Conservation (phyloP, 2,329 filamentous ascomycete genomes). For the Cladosporium colombiae region DNA sequence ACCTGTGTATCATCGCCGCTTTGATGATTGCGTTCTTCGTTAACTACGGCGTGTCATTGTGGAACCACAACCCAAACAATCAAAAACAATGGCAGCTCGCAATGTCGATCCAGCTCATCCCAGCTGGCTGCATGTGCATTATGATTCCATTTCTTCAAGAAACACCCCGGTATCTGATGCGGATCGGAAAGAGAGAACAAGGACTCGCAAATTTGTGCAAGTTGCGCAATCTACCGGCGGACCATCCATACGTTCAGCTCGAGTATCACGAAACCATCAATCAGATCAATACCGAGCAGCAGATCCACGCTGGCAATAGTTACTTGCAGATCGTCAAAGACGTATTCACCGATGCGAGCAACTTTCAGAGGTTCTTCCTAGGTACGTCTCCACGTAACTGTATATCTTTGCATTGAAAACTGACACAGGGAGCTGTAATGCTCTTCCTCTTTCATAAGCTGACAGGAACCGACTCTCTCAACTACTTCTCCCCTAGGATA, state of each 20-base stretch:
- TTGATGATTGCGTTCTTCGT: conserved; percentile 24
- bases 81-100: conserved; percentile 22
- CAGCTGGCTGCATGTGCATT: conserved; percentile 24
- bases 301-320: conserved; percentile 23
- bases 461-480: conserved; percentile 24
- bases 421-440: conserved; percentile 17
- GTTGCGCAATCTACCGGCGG: conserved; percentile 27
- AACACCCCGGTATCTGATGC: conserved; percentile 24
- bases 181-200: conserved; percentile 22
- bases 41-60: conserved; percentile 25
- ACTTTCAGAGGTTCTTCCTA: conserved; percentile 25
- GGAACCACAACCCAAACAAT: conserved; percentile 14
- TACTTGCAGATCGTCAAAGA: conserved; percentile 22
- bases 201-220: conserved; percentile 23
- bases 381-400: neutral
- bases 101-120: conserved; percentile 26
- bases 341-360: conserved; percentile 22
- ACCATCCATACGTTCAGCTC: conserved; percentile 28
- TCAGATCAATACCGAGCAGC: conserved; percentile 26
- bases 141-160: conserved; percentile 26
- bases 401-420: neutral
- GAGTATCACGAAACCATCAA: conserved; percentile 30
- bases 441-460: conserved; percentile 28
- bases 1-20: conserved; percentile 23
- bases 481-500: conserved; percentile 23